Base-by-base conservation (phyloP, 371 early-diverging fungal genomes). In the Mucor piriformis region DNA sequence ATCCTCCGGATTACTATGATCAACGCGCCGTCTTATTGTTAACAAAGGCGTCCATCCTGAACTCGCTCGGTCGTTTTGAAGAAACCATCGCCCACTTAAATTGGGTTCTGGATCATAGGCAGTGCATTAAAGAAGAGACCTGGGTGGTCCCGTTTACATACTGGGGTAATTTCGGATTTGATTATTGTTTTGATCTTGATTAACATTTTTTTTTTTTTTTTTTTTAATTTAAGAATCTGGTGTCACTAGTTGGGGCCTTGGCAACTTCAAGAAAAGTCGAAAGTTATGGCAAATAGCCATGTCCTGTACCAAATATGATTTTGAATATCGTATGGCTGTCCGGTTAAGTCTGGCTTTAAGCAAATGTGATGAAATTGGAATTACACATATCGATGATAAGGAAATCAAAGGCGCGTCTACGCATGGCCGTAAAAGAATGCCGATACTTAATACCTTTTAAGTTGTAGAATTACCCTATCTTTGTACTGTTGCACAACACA, bases 101-200 rank as follows among this genome's bases (percentile, higher is more conserved):
- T 57, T 87, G 87, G 87, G 76, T 87, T 18, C 50, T 84, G 37
- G 87, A 85, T 51, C 77, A 83, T 52, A 70, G 73, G 21, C 64
- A 75, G 12, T 68, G 64, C 42, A 73, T 83, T 42, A 64, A 68
- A 24, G 67, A 79, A 3, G 85, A 87, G 44, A 80, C 73, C 7
- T 87, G 84, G 84, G 78, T 84, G 13, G 64, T 82, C 3, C 87
- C 87, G 24, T 87, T 87, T 63, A 75, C 85, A n/a, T 84, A 80
- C 57, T 87, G 85, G 84, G 85, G 84, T 72, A 81, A 72, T 34
- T 61, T n/a, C n/a, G n/a, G n/a, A n/a, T n/a, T n/a, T n/a, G n/a
- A n/a, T n/a, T n/a, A n/a, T n/a, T n/a, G n/a, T n/a, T n/a, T n/a
- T n/a, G n/a, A n/a, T n/a, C n/a, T n/a, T n/a, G n/a, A n/a, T n/a